Evolutionary conservation across 495 filamentous ascomycete genomes (phyloP), one percentile per base, ranked within the genome.

Genomic region (Talaromyces ruber): DNA sequence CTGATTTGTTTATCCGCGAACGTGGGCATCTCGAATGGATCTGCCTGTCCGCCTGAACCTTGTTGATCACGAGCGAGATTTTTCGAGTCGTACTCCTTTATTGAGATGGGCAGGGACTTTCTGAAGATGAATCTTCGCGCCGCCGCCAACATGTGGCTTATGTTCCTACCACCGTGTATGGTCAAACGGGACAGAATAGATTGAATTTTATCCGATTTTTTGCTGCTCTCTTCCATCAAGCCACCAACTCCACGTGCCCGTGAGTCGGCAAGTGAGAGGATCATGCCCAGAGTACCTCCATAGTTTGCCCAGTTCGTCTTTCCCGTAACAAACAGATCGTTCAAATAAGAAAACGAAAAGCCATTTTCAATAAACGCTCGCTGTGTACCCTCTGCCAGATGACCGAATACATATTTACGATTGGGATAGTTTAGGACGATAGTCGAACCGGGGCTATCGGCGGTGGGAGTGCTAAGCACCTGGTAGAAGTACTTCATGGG

Each of bases 121-220:
- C 94, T 80, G 68, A 98, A 93, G n/a, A 98, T 81, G 72, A 96
- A 98, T 30, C 85, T 74, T 43, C 94, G 82, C n/a, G 89, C 85
- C 0, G 90, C 89, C 30, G 92, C 93, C 43, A 98, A 68, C 1
- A 83, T 82, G 66, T 97, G 89, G 26, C 82, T 80, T 50, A 97
- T 67, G 71, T 97, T 97, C 60, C 81, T 79, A 6, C 86, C 81
- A 8, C 92, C 92, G 68, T 93, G 87, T 11, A 98, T 72, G n/a
- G 81, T 84, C 62, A 97, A 63, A 26, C 54, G 32, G 6, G 54
- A 32, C 18, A 57, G 26, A 18, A n/a, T 16, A 29, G 26, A 0
- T 34, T 57, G n/a, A 16, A 30, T 8, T 25, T 34, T 57, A 9
- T 4, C 6, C 5, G 26, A n/a, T n/a, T n/a, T 57, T 58, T 60